Evolutionary conservation across 208 protist genomes (phyloP), one percentile per base, ranked within the genome.

Genomic region (Leishmania aethiopica): DNA sequence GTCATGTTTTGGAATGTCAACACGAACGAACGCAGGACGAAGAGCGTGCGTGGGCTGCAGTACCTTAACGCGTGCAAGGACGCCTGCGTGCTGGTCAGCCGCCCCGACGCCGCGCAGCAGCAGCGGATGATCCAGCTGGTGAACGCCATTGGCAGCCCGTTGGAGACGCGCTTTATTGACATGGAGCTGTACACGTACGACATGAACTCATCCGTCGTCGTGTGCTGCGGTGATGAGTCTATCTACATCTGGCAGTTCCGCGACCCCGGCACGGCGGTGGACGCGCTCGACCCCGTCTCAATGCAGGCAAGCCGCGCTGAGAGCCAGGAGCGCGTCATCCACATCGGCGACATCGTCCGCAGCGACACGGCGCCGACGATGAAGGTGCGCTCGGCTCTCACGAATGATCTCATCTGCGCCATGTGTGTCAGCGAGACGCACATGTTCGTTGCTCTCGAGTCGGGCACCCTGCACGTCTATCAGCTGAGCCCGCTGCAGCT

Each of bases 221-320:
- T 99, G n/a, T 92, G 96, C 75, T 93, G 96, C 45, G 93, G 92
- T 11, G 93, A 98, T 55, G 96, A 98, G 77, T 92, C 92, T 80
- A 90, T 99, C 72, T 99, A 96, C 87, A 79, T 99, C 25, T 99
- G 98, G 98, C 96, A 99, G 88, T 99, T 98, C 84, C 95, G 95
- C 77, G 90, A 97, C 77, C 93, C 95, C 32, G 75, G 72, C 74
- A 88, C 92, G 32, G 85, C 88, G 60, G 89, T 96, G 32, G 94
- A 98, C 80, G 87, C 79, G 69, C 84, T 97, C 17, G 94, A 98
- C 84, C 96, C 96, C 0, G 79, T 97, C 37, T 94, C 94, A 35
- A 85, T 97, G 77, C 92, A 96, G 86, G 94, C 90, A 32, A 95
- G 90, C 81, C 91, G 96, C 64, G 88, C 76, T 53, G 89, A 91